These are phyloP conservation scores for Pseudozyma sp. DNA, from an alignment of 1,284 basidiomycete genomes.

Conservation along the genomic window DNA sequence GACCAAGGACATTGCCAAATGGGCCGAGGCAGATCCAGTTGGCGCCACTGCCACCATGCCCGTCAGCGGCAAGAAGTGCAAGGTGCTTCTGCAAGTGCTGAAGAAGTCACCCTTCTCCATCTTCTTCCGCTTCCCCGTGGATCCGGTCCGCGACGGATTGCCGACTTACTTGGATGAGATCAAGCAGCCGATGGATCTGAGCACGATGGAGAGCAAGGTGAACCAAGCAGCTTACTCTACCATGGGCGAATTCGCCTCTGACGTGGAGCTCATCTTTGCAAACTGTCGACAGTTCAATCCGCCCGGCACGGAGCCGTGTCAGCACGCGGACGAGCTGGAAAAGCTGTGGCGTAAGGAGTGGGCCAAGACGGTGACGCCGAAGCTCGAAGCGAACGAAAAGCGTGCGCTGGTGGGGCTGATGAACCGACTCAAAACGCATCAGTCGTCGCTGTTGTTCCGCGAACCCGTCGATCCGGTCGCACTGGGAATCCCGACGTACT, in stretches of 20 bases:
- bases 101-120: slow-evolving; percentile 77
- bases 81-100: slow-evolving; percentile 77
- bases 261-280: slow-evolving; percentile 84
- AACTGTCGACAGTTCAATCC: slow-evolving; percentile 76
- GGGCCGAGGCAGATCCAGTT: slow-evolving; percentile 49
- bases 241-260: slow-evolving; percentile 77
- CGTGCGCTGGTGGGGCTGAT: slow-evolving; percentile 80
- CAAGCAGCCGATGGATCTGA: slow-evolving; percentile 89
- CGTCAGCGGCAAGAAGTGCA: slow-evolving; percentile 75
- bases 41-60: slow-evolving; percentile 50
- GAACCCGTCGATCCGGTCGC: slow-evolving; percentile 77
- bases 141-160: slow-evolving; percentile 79
- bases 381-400: slow-evolving; percentile 83
- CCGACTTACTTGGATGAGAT: slow-evolving; percentile 96
- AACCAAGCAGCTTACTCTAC: slow-evolving; percentile 52
- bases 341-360: slow-evolving; percentile 87
- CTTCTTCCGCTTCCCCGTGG: slow-evolving; percentile 87
- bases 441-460: slow-evolving; percentile 69
- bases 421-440: slow-evolving; percentile 71
- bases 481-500: slow-evolving; percentile 83
- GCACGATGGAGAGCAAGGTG: slow-evolving; percentile 80
- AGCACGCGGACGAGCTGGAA: slow-evolving; percentile 79
- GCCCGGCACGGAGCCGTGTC: slow-evolving; percentile 76
- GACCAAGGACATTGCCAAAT: slow-evolving; percentile 34
- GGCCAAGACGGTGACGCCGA: slow-evolving; percentile 80